Percentiles rank a stretch among this genome's conserved stretches.
Conservation (phyloP, 805 yeast species). For the Saturnispora sekii region DNA sequence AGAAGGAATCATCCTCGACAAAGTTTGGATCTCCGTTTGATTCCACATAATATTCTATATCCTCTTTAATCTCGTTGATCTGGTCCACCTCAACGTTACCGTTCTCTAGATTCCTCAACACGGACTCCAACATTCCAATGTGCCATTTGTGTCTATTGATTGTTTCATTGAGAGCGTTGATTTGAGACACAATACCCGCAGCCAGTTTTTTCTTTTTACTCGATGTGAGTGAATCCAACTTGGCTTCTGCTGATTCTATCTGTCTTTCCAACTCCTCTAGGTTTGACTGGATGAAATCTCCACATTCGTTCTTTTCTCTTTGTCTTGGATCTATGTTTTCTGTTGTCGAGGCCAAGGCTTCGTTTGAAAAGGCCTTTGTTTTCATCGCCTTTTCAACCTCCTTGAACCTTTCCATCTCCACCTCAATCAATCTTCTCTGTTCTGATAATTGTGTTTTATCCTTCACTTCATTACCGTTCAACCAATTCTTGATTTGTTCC, state of each 20-base stretch:
- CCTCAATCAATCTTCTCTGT: constrained; percentile 31
- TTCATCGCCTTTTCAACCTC: constrained; percentile 48
- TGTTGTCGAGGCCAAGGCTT: constrained; percentile 35
- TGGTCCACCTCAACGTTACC: constrained; percentile 69
- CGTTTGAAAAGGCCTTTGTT: constrained; percentile 50
- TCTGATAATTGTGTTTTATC: constrained; percentile 36
- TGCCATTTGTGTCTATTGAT: constrained; percentile 75
- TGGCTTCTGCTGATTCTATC: constrained; percentile 66
- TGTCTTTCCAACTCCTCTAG: constrained; percentile 77
- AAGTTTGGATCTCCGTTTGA: constrained; percentile 91
- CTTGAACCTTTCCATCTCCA: constrained; percentile 53
- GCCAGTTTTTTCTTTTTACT: constrained; percentile 36
- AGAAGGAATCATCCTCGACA: constrained; percentile 87
- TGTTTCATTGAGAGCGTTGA: constrained; percentile 49
- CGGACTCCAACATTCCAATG: constrained; percentile 64
- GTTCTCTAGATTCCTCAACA: constrained; percentile 68
- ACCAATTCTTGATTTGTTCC: constrained; percentile 53
- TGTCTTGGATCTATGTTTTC: constrained; percentile 35
- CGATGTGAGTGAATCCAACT: constrained; percentile 39
- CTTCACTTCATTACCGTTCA: constrained; percentile 43
- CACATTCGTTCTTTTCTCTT: constrained; percentile 64
- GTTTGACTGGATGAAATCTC: constrained; percentile 55
- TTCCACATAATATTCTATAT: constrained; percentile 86
- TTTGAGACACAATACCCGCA: constrained; percentile 37
- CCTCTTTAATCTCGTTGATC: constrained; percentile 73